Base-by-base conservation (phyloP, 208 protist genomes). In the Jaenimonas drosophilae region DNA sequence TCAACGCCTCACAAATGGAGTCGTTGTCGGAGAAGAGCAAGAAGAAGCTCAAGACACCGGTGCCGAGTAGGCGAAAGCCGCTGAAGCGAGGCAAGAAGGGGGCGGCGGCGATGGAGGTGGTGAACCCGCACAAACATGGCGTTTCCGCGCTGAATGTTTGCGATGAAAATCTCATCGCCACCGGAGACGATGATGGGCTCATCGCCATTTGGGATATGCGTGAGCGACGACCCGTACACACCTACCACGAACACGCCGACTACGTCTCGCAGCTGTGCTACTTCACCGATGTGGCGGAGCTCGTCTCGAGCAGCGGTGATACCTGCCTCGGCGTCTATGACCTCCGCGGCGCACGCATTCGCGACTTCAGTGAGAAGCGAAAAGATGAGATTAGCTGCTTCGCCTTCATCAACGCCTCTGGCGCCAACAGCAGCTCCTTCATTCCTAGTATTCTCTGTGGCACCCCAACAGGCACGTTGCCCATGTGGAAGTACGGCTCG, bases 361-460 rank as follows among this genome's bases (percentile, higher is more conserved):
- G 72, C 27, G 80, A 93, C 47, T 85, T 78, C 55, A 93, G 85
- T 56, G 80, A 84, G 26, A 68, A 69, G 32, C 67, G 85, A 0
- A 93, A 89, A 27, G 85, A 93, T 57, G 85, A 93, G 53, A 43
- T 93, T 2, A 89, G 55, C 48, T 93, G 85, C 49, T 88, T 93
- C 53, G 81, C 85, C 20, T 93, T 90, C 64, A 84, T 93, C 57
- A 88, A 88, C 54, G 82, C 69, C 59, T 88, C 65, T 37, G 79
- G 68, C 21, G 50, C 53, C 25, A 80, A 79, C 60, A 87, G 62
- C 33, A 54, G 59, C 21, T 64, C 64, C 16, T 92, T 92, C 41
- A 92, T 88, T 42, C 79, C 79, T 0, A 86, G 77, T 42, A 84
- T 93, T 49, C 51, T 93, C n/a, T 89, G 80, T 52, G 85, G 85